phyloP scores from a whole-genome alignment of 148 eudicot genomes.

The Heliamphora exappendiculata region DNA sequence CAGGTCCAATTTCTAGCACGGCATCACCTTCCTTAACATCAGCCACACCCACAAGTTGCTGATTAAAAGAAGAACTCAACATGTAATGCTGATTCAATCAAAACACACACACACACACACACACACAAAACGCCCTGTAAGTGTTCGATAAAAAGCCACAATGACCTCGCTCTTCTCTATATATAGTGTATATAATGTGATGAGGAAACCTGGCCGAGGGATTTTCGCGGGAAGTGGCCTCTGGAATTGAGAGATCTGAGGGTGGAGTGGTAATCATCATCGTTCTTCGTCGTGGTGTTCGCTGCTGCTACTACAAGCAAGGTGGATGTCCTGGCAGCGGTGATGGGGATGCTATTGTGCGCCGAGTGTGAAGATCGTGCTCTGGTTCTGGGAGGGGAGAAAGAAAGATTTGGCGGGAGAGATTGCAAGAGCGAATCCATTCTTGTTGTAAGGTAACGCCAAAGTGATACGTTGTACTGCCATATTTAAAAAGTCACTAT shows the following conservation, averaged over 20 bases:
- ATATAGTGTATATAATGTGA: neutral
- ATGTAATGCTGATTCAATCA: conserved; percentile 75
- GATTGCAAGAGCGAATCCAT: conserved; percentile 21
- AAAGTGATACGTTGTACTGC: no score
- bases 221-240: conserved; percentile 76
- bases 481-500: no score
- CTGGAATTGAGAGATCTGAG: conserved; percentile 86
- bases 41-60: conserved; percentile 66
- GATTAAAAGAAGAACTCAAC: conserved; percentile 62
- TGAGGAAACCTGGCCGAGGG: conserved; percentile 75
- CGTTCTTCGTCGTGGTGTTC: conserved; percentile 22
- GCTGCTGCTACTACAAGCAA: neutral
- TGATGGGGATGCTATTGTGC: conserved; percentile 15
- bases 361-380: conserved; percentile 18
- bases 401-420: conserved; percentile 37
- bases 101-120: conserved; percentile 16
- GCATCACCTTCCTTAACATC: conserved; percentile 72
- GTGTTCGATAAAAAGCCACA: conserved; percentile 30
- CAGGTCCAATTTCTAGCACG: conserved; percentile 95
- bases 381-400: conserved; percentile 12
- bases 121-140: conserved; percentile 11
- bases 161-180: neutral
- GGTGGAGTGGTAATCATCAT: conserved; percentile 79
- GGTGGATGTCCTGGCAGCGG: conserved; percentile 16
- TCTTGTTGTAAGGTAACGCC: neutral